Base-by-base conservation (phyloP, 176 grass and related monocot species). In the Carex littledalei region DNA sequence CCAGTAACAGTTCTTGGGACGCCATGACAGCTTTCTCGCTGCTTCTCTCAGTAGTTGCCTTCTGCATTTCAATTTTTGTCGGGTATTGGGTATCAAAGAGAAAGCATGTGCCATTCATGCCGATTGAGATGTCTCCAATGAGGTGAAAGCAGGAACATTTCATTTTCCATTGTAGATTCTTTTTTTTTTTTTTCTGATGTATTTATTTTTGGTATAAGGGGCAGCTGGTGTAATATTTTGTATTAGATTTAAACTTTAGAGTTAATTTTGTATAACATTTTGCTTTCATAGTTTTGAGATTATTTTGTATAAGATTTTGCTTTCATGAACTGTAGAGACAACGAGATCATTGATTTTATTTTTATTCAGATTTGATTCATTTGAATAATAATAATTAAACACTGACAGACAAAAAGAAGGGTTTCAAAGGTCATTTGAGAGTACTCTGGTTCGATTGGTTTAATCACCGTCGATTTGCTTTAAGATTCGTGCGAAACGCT, bases 51-150 rank as follows among this genome's bases (percentile, higher is more conserved):
- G 88, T 99, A 13, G 81, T 92, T 63, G 92, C 96, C 24, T 84
- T 92, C 60, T 94, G 96, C 57, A 1, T 94, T 35, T 90, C 93
- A 9, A 50, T 95, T 67, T 99, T 94, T 87, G 81, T 94, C 24
- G 90, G 93, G 21, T 99, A 94, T 80, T 89, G 72, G 79, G 91
- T 91, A 88, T 94, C 93, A 0, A 99, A 87, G 86, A 99, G 86
- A 79, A 95, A 80, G 65, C 62, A 67, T 59, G 26, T 92, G 35
- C 87, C 90, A 8, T 99, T 99, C 79, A 95, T 88, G 32, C 96
- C 88, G 5, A 94, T 99, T 50, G 85, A 92, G 62, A 84, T 84
- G 88, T 45, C 63, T 13, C 2, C 61, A 64, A 67, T 68, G 61
- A 64, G 60, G 81, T 83, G 81, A 83, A 61, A 63, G 31, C 72